Evolutionary conservation across 2,329 filamentous ascomycete species (phyloP).

Genomic region (Fusarium papillatum): DNA sequence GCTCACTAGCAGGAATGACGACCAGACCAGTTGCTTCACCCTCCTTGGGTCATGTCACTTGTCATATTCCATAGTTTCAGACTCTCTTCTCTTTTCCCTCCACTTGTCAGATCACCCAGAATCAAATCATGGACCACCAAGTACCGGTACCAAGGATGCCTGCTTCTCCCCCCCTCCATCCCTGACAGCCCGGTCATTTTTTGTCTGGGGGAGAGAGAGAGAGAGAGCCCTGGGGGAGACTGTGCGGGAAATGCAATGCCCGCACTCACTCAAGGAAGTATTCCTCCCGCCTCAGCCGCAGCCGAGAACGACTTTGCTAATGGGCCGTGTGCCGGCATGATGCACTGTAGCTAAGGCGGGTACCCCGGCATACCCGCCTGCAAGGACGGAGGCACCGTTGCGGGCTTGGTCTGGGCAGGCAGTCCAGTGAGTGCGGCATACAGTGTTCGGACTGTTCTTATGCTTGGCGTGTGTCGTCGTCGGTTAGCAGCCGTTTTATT

Average conservation of each 20-base stretch:
- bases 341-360: constrained; percentile 15
- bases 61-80: constrained; percentile 7
- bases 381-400: constrained; percentile 34
- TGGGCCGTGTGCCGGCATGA: background rate
- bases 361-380: constrained; percentile 43
- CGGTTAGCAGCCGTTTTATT: background rate
- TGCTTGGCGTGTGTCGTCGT: background rate
- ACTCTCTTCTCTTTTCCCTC: background rate
- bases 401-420: constrained; percentile 14
- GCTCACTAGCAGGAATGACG: constrained; percentile 19
- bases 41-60: background rate
- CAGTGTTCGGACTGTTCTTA: constrained; percentile 31
- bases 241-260: constrained; percentile 10
- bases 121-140: constrained; percentile 13
- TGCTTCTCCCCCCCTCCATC: background rate
- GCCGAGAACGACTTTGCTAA: background rate
- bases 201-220: constrained; percentile 28
- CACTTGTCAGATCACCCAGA: constrained; percentile 1
- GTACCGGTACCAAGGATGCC: constrained; percentile 29
- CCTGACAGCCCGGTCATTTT: constrained; percentile 12
- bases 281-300: background rate
- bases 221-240: constrained; percentile 19
- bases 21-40: background rate
- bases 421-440: constrained; percentile 20
- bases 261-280: constrained; percentile 19